phyloP scores from a whole-genome alignment of 2,329 filamentous ascomycete genomes.

The Sporothrix variecibatus region DNA sequence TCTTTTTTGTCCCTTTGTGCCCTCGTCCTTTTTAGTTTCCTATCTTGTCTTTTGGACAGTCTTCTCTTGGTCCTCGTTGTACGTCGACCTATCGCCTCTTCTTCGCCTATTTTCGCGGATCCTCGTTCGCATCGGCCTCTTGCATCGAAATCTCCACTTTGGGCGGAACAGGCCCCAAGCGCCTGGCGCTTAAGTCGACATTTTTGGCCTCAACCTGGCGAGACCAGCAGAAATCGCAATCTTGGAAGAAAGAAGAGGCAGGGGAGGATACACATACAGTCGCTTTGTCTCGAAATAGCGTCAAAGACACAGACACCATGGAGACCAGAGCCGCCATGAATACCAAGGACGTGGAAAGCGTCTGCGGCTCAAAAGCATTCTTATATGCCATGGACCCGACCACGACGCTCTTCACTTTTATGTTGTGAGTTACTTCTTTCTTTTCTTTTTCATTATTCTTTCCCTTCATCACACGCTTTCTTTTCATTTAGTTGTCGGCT shows the following conservation, averaged over 20 bases:
- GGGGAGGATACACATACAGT: not conserved
- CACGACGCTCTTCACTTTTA: slow-evolving; percentile 69
- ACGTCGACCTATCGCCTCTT: slow-evolving; percentile 16
- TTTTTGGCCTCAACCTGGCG: not conserved
- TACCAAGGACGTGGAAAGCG: not conserved
- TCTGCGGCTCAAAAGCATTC: not conserved
- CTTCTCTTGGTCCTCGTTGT: not conserved
- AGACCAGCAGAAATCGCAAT: not conserved
- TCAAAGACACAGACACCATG: slow-evolving; percentile 13
- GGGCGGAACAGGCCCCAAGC: not conserved
- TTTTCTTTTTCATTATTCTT: slow-evolving; percentile 1
- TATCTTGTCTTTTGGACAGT: not conserved
- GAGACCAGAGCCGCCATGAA: slow-evolving; percentile 22
- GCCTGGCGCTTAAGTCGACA: slow-evolving; percentile 20
- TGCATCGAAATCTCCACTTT: slow-evolving; percentile 20
- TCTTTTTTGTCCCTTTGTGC: slow-evolving; percentile 2
- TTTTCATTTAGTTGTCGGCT: not conserved
- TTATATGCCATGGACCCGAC: slow-evolving; percentile 55
- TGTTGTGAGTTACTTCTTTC: slow-evolving; percentile 58
- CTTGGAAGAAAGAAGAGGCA: not conserved
- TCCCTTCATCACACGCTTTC: not conserved
- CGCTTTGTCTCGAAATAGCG: not conserved
- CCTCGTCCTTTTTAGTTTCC: not conserved
- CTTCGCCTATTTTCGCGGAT: slow-evolving; percentile 12
- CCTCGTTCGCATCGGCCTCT: not conserved